phyloP scores from a whole-genome alignment of 352 stramenopile species.

The Phytopythium delawarense region DNA sequence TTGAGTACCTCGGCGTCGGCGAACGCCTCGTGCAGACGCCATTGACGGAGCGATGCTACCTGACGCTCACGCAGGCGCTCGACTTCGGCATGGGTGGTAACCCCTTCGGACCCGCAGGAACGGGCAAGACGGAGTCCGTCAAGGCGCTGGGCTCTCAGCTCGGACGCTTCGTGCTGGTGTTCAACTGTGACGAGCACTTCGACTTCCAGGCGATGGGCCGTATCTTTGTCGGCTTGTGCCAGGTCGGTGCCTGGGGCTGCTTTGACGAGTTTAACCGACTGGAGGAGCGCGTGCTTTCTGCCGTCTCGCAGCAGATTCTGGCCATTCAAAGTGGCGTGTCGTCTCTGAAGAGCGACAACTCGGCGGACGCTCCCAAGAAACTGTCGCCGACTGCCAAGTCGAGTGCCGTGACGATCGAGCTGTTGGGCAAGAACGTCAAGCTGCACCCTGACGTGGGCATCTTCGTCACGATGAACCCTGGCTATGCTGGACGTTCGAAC shows the following conservation, averaged over 20 bases:
- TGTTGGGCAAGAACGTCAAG: constrained; percentile 94
- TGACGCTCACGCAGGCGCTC: constrained; percentile 99
- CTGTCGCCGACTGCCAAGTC: constrained; percentile 8
- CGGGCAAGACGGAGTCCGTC: constrained; percentile 99
- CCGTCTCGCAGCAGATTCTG: constrained; percentile 99
- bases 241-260: constrained; percentile 99
- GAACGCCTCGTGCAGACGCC: constrained; percentile 99
- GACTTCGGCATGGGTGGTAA: constrained; percentile 98
- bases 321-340: constrained; percentile 98
- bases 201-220: constrained; percentile 99
- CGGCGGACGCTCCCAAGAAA: constrained; percentile 9
- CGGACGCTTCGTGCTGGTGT: constrained; percentile 99
- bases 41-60: constrained; percentile 99
- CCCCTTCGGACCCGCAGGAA: constrained; percentile 98
- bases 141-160: constrained; percentile 99
- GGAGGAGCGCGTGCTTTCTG: constrained; percentile 98
- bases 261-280: constrained; percentile 99
- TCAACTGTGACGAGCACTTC: constrained; percentile 99
- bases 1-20: constrained; percentile 99
- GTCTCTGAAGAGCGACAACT: constrained; percentile 67
- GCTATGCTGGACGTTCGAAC: constrained; percentile 98
- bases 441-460: constrained; percentile 98
- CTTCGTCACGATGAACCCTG: constrained; percentile 99
- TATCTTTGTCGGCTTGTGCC: constrained; percentile 99
- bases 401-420: constrained; percentile 80